Base-by-base conservation (phyloP, 2,329 filamentous ascomycete genomes). In the Claviceps sp. region DNA sequence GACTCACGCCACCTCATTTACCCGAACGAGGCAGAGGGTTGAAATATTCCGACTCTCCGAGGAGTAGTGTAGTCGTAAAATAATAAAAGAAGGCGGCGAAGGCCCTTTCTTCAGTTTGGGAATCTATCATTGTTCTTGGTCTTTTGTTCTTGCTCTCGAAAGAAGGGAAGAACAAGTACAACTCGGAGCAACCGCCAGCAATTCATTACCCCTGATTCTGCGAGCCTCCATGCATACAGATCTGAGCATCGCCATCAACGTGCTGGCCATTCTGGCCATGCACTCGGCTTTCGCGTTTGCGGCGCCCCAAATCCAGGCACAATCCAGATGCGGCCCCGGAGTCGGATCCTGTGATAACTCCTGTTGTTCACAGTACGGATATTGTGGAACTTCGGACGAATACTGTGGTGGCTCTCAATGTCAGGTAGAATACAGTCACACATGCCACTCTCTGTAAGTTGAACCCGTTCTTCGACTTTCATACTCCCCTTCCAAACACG, bases 391-490 rank as follows among this genome's bases (percentile, higher is more conserved):
- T 3, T 58, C 58, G 16, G 53, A 50, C 34, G 62, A 64, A 14
- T 68, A 61, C 52, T 71, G 68, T 52, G 61, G 56, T 45, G 68
- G 68, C 34, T 68, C 66, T 4, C 58, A 61, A 43, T 71, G 68
- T 53, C 68, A 69, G 53, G 57, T 71, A 39, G 62, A 65, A 11
- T 71, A 66, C 56, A 66, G 67, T 53, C 64, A 69, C 51, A 59
- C 63, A 40, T 71, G 68, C 63, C 66, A 71, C 54, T 67, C 68
- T 54, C 65, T 69, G 68, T 70, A 58, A 65, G 68, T 61, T 22
- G 9, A 11, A 34, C 29, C 29, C 3, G 29, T 34, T 34, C 3
- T 34, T 34, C 11, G 20, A 20, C 20, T 20, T 20, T 34, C 3
- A 9, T 29, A 6, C 8, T 9, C 26, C 26, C 26, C 3, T 34